phyloP scores from a whole-genome alignment of 164 flowering plant species.

The Stephania yunnanensis region DNA sequence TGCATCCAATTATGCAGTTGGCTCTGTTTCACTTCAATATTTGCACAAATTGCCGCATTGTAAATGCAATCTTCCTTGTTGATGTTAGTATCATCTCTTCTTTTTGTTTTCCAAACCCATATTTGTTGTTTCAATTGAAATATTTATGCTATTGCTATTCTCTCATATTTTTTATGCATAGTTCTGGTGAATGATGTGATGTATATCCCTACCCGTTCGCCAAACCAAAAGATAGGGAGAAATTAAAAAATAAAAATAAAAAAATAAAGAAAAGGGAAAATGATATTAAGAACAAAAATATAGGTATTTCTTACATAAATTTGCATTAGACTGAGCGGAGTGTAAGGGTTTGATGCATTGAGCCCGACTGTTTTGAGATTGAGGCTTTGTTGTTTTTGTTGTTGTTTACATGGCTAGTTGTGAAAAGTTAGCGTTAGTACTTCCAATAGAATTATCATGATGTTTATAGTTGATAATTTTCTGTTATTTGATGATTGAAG shows the following conservation, averaged over 20 bases:
- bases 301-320: no score
- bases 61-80: no score
- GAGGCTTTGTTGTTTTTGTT: no score
- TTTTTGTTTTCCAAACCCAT: neutral
- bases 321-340: no score
- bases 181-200: neutral
- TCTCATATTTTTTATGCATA: neutral
- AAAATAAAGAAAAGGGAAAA: neutral
- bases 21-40: no score
- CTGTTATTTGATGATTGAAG: neutral
- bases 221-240: neutral
- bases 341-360: no score
- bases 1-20: no score
- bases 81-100: no score
- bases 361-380: no score
- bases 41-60: no score
- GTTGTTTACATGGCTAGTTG: no score
- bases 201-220: neutral
- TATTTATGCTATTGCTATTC: neutral
- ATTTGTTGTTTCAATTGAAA: neutral
- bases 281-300: neutral
- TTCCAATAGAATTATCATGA: neutral
- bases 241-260: no score
- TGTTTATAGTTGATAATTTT: neutral
- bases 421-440: neutral